phyloP scores from a whole-genome alignment of 148 eudicot species.

The Pharnaceum exiguum region DNA sequence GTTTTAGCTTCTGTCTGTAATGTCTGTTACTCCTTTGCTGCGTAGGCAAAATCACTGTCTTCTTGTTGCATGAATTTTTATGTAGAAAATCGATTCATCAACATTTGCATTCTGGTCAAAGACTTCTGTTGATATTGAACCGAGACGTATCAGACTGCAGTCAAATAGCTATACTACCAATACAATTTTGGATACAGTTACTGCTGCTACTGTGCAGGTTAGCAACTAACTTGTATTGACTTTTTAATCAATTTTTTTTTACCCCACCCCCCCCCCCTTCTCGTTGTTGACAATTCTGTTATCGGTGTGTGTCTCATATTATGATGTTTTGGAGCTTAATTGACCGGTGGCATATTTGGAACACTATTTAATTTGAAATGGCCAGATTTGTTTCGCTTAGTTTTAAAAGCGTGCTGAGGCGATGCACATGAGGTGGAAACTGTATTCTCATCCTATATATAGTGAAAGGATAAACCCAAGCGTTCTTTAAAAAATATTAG shows the following conservation, averaged over 20 bases:
- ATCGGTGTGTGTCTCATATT: too few relatives aligned
- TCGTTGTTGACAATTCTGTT: too few relatives aligned
- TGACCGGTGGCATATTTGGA: neutral
- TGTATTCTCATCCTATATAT: too few relatives aligned
- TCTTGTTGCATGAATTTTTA: neutral
- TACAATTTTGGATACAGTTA: conserved; percentile 77
- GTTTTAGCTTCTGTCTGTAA: neutral
- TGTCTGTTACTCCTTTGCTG: neutral
- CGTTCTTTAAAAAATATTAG: too few relatives aligned
- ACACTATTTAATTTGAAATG: too few relatives aligned
- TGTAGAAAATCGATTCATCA: conserved; percentile 55
- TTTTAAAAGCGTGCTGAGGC: too few relatives aligned
- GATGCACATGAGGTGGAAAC: too few relatives aligned
- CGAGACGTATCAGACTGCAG: conserved; percentile 82
- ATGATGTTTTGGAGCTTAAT: too few relatives aligned
- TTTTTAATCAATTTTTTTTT: neutral
- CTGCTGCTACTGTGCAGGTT: conserved; percentile 92
- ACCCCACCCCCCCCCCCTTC: too few relatives aligned
- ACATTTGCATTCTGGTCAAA: conserved; percentile 89
- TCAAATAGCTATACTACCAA: conserved; percentile 85
- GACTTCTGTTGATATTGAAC: conserved; percentile 80
- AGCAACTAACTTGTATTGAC: neutral
- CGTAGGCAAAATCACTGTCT: neutral
- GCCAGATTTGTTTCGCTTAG: too few relatives aligned
- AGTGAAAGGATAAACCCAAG: too few relatives aligned